Percentiles rank a stretch among this genome's conserved stretches.
These are phyloP conservation scores for Ensete glaucum DNA, from an alignment of 176 grass and related monocot genomes.

Conservation along the genomic window DNA sequence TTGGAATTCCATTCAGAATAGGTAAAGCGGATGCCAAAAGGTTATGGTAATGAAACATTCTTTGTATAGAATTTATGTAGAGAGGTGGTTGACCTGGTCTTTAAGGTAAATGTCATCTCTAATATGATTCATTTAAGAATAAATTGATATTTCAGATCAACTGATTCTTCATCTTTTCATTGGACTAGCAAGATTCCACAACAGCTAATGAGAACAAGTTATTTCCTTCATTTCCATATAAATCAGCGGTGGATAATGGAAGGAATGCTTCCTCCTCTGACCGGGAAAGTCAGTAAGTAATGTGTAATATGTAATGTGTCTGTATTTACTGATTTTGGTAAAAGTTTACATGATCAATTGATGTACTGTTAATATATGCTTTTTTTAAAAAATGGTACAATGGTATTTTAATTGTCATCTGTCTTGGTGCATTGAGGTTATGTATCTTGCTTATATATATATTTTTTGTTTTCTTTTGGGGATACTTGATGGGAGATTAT, in stretches of 20 bases:
- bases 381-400: no score
- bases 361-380: neutral
- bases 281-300: conserved; percentile 75
- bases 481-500: no score
- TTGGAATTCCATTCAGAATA: no score
- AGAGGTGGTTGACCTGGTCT: no score
- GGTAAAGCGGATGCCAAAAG: no score
- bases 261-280: conserved; percentile 72
- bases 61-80: no score
- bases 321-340: neutral
- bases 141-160: neutral
- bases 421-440: no score
- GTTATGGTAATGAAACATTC: no score
- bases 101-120: no score
- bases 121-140: neutral
- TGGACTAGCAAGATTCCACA: conserved; percentile 38
- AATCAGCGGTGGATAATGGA: conserved; percentile 47
- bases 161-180: conserved; percentile 6
- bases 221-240: conserved; percentile 37
- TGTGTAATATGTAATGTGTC: neutral
- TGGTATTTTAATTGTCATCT: no score
- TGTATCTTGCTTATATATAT: no score
- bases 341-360: conserved; percentile 10
- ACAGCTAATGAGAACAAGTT: conserved; percentile 39
- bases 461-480: no score